Percentiles rank a stretch among this genome's conserved stretches.
phyloP scores from a whole-genome alignment of 306 rosid species.

The Cucurbita ficifolia region DNA sequence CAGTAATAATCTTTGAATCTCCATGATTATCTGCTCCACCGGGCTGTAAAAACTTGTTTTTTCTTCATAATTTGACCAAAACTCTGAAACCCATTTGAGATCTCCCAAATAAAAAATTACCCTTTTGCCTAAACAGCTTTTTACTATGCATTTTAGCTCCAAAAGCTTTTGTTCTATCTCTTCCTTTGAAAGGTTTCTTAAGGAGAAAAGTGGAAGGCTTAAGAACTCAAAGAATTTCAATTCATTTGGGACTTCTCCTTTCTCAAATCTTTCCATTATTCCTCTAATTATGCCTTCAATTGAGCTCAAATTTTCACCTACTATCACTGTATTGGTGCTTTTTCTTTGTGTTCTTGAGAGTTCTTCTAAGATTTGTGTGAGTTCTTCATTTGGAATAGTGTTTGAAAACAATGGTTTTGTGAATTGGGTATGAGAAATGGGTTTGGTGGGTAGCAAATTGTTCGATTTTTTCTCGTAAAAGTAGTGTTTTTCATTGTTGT shows the following conservation, averaged over 20 bases:
- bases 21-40: constrained; percentile 55
- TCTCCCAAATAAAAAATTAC: constrained; percentile 68
- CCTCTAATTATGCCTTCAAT: constrained; percentile 36
- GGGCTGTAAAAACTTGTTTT: constrained; percentile 30
- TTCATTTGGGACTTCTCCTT: constrained; percentile 37
- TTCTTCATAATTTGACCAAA: constrained; percentile 46
- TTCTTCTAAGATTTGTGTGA: constrained; percentile 40
- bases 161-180: constrained; percentile 48
- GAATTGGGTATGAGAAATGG: background rate
- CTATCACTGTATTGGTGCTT: constrained; percentile 43
- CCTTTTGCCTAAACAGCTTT: constrained; percentile 56
- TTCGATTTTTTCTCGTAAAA: constrained; percentile 2
- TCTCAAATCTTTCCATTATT: constrained; percentile 55
- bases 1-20: constrained; percentile 42
- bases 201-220: constrained; percentile 47
- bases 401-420: constrained; percentile 12
- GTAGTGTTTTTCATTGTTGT: background rate
- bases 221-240: constrained; percentile 37
- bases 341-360: constrained; percentile 26
- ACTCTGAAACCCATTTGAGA: constrained; percentile 58
- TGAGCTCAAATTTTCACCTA: constrained; percentile 40
- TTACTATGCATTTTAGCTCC: constrained; percentile 54
- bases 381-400: constrained; percentile 20
- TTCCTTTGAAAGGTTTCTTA: constrained; percentile 41
- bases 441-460: background rate